A percentile compares a stretch with the other conserved stretches of the same genome.
Evolutionary conservation across 108 stramenopile genomes (phyloP).

Genomic region (Bacterosira constricta): DNA sequence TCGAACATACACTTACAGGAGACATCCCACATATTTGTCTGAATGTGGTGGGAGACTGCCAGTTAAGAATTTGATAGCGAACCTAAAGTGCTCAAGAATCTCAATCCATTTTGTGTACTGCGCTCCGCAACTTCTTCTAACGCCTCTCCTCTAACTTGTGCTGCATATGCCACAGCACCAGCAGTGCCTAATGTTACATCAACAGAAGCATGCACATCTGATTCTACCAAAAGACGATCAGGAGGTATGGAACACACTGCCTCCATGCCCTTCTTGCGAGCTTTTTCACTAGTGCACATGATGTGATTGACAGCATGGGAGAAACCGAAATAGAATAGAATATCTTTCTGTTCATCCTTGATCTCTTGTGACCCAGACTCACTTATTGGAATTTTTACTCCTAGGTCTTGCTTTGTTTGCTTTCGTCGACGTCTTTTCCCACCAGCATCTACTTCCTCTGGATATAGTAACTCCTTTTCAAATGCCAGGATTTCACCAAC

Average conservation of each 20-base stretch:
- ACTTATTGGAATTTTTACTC: neutral
- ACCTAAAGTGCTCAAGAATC: slow-evolving; percentile 43
- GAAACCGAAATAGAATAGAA: slow-evolving; percentile 85
- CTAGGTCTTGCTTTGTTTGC: slow-evolving; percentile 8
- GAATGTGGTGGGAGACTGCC: no score
- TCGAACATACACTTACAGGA: neutral
- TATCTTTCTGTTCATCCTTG: slow-evolving; percentile 1
- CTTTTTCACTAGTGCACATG: slow-evolving; percentile 75
- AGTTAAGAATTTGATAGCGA: neutral
- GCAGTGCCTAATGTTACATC: slow-evolving; percentile 75
- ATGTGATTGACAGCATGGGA: slow-evolving; percentile 76
- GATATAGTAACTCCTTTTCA: slow-evolving; percentile 41
- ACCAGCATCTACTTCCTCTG: neutral
- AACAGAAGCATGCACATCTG: slow-evolving; percentile 68
- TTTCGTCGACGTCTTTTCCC: slow-evolving; percentile 13
- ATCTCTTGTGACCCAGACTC: neutral
- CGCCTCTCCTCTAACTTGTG: slow-evolving; percentile 48
- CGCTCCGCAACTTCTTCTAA: slow-evolving; percentile 37
- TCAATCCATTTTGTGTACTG: slow-evolving; percentile 53
- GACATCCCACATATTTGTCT: neutral
- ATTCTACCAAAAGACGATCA: slow-evolving; percentile 77
- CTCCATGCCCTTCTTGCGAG: slow-evolving; percentile 57
- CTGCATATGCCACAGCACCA: slow-evolving; percentile 70
- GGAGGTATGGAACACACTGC: slow-evolving; percentile 69
- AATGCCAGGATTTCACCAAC: slow-evolving; percentile 64